Conservation (phyloP, 1,284 basidiomycete species). For the Cutaneotrichosporon sp. region DNA sequence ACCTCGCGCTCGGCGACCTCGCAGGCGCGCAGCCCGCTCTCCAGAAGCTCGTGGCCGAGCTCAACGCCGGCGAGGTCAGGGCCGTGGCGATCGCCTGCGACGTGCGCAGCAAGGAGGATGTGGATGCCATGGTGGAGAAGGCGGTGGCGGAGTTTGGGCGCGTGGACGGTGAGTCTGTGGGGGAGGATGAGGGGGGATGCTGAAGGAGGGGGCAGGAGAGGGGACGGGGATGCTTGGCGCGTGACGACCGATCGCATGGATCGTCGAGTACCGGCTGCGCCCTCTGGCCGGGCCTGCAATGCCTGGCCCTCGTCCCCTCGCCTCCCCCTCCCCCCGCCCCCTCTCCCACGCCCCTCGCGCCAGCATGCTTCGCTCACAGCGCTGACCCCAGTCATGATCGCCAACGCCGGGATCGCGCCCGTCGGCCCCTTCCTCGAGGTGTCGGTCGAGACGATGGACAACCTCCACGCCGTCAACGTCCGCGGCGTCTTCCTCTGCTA, state of each 20-base stretch:
- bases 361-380: no score
- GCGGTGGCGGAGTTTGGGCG: constrained; percentile 47
- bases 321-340: not conserved
- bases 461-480: constrained; percentile 48
- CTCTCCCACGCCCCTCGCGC: not conserved
- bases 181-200: not conserved
- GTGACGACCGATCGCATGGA: no score
- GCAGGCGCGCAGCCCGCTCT: constrained; percentile 21
- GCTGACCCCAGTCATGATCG: constrained; percentile 45
- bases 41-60: constrained; percentile 36
- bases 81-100: constrained; percentile 44
- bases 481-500: constrained; percentile 53
- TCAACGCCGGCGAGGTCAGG: constrained; percentile 35
- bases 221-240: not conserved
- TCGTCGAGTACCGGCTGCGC: no score
- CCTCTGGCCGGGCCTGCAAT: no score
- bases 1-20: constrained; percentile 54
- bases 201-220: not conserved
- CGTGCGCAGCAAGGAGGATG: constrained; percentile 41
- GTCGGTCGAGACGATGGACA: constrained; percentile 44
- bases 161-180: constrained; percentile 34
- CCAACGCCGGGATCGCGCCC: constrained; percentile 55
- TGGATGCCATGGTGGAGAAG: constrained; percentile 40
- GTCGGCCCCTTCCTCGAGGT: constrained; percentile 48
- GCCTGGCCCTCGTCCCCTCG: no score